Evolutionary conservation across 164 flowering plant genomes (phyloP), one percentile per base, ranked within the genome.

Genomic region (Magnolia kwangsiensis): DNA sequence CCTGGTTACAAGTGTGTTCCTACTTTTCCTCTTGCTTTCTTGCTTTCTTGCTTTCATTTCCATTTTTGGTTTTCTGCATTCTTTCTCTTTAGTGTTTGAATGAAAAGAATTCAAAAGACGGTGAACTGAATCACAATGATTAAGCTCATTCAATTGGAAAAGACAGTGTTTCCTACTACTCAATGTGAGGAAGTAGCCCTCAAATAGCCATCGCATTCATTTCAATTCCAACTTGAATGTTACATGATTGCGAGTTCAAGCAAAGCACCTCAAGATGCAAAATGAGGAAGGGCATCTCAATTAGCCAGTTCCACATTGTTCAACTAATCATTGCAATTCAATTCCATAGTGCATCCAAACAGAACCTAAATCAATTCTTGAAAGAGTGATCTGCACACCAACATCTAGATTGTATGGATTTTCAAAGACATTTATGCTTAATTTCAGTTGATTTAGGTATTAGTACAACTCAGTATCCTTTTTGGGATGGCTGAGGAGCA

Each of bases 1-100:
- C 87, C 85, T 0, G 85, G 87, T 63, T 79, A 68, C 72, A 79
- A 82, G 87, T 85, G 11, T 20, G 50, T 71, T 51, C 7, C 1
- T 24, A 19, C 20, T 37, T 8, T 1, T 63, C 61, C 3, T 1
- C 61, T 11, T 55, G 61, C 61, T 55, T 16, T 55, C 45, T 37
- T 37, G 45, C 61, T 55, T 16, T 55, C 45, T 37, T 37, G 45
- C 45, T 55, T 55, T 55, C 61, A 55, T 55, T 55, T 55, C 18
- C 59, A 5, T 55, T 55, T 55, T 55, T 16, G 5, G 11, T 10
- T 55, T 55, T 16, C 11, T 55, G 59, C 16, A 27, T 68, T 68
- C 51, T 29, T 68, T 18, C 66, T 72, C 66, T 67, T 72, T 14
- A 69, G 27, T 49, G 51, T 49, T 49, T 50, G 51, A 27, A 19